Base-by-base conservation (phyloP, 208 protist genomes). In the Naegleria lovaniensis region DNA sequence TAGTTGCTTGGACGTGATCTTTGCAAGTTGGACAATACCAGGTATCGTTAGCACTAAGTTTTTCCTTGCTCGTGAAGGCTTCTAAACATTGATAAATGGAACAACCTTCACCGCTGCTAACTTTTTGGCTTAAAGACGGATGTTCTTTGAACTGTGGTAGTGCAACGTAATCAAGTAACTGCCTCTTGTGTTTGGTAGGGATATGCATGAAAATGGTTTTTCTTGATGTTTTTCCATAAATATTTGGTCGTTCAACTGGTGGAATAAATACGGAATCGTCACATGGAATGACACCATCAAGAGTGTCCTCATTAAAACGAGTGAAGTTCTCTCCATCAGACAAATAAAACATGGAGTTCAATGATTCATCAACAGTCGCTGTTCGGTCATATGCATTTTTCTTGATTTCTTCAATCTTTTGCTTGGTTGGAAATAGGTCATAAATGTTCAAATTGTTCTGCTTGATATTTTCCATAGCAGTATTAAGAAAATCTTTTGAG, bases 11-110 rank as follows among this genome's bases (percentile, higher is more conserved):
- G 39, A 84, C 89, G 51, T 48, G 85, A 11, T 85, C 52, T 52
- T 88, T 95, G 89, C 95, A 96, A 5, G 90, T 87, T 43, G 52
- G 90, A 52, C 95, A 96, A 59, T 96, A 96, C 95, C 94, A 95
- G 33, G 92, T 85, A 87, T 96, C 93, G 36, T 93, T 83, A 33
- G 43, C 83, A 5, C 90, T 51, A 0, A 95, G 58, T 76, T 93
- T 51, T 91, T 95, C 94, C 5, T 58, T 58, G 1, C 52, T 93
- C 5, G 83, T 90, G 29, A 95, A 95, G 13, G 94, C 40, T 9
- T 94, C 76, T 5, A 95, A 76, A 83, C 94, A 95, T n/a, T 89
- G 58, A 38, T 92, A 43, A 5, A 95, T 39, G 36, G 11, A 33
- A 29, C 29, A 25, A 29, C 7, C n/a, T 4, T 39, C 39, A n/a